Evolutionary conservation across 2,329 filamentous ascomycete genomes (phyloP).

Genomic region (Stagonosporopsis chrysanthemi): DNA sequence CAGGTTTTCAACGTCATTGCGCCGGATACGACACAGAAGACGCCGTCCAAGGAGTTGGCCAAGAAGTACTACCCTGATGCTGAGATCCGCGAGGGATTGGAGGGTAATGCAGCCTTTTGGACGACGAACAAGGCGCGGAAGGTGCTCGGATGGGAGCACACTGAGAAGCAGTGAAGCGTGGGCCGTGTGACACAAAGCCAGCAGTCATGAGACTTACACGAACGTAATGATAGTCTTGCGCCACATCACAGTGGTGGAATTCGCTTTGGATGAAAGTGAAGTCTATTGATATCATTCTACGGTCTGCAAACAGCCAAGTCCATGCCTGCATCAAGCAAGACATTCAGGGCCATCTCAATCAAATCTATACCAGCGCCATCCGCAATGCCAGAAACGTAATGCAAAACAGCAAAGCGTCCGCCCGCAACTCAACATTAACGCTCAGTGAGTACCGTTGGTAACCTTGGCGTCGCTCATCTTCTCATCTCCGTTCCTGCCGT

Average conservation of each 20-base stretch:
- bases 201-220: neutral
- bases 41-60: slow-evolving; percentile 28
- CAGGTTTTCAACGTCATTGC: slow-evolving; percentile 50
- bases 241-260: neutral
- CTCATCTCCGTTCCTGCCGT: slow-evolving; percentile 46
- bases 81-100: slow-evolving; percentile 27
- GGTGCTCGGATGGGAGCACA: slow-evolving; percentile 35
- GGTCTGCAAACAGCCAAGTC: slow-evolving; percentile 9
- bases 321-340: slow-evolving; percentile 7
- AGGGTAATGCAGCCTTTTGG: slow-evolving; percentile 34
- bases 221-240: neutral
- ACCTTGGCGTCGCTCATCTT: slow-evolving; percentile 43
- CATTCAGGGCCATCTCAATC: slow-evolving; percentile 3
- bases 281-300: slow-evolving; percentile 15
- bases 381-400: slow-evolving; percentile 21
- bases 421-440: neutral
- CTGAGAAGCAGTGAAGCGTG: slow-evolving; percentile 26
- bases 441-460: slow-evolving; percentile 38
- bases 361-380: slow-evolving; percentile 26
- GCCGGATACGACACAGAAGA: slow-evolving; percentile 38
- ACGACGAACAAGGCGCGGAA: slow-evolving; percentile 33
- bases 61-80: slow-evolving; percentile 36
- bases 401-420: slow-evolving; percentile 6
- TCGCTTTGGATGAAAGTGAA: neutral
- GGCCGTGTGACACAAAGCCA: neutral